Conservation (phyloP, 805 yeast genomes). For the Candida morakotiae region DNA sequence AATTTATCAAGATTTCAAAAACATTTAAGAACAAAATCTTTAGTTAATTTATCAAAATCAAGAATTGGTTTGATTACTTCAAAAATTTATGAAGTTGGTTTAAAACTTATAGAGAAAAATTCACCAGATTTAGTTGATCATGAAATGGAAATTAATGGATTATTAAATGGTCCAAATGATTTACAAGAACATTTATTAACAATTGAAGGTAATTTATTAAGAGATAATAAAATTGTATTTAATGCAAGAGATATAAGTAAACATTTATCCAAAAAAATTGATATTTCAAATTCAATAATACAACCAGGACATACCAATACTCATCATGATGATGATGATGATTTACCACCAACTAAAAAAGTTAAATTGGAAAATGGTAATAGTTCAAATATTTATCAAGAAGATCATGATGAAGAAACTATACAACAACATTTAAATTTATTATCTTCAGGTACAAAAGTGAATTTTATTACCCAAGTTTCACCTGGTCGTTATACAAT, state of each 20-base stretch:
- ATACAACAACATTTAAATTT: conserved; percentile 68
- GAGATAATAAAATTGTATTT: conserved; percentile 31
- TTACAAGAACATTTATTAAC: conserved; percentile 19
- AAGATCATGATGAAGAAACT: conserved; percentile 21
- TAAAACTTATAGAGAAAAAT: conserved; percentile 54
- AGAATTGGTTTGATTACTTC: conserved; percentile 70
- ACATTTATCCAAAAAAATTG: conserved; percentile 36
- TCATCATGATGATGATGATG: conserved; percentile 9
- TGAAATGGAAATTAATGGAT: conserved; percentile 41
- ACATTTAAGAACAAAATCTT: conserved; percentile 57
- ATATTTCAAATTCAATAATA: conserved; percentile 43
- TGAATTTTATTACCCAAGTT: conserved; percentile 60
- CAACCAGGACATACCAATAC: no score
- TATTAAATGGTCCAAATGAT: conserved; percentile 49
- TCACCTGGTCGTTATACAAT: conserved; percentile 55
- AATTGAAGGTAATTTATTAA: conserved; percentile 31
- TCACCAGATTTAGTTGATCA: conserved; percentile 43
- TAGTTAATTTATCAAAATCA: conserved; percentile 59
- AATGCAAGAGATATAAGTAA: conserved; percentile 30
- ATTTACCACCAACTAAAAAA: conserved; percentile 15
- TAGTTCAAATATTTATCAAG: conserved; percentile 10
- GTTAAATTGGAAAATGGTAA: conserved; percentile 17
- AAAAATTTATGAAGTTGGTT: conserved; percentile 54
- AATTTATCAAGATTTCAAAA: conserved; percentile 67
- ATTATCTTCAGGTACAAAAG: conserved; percentile 44